Conservation (phyloP, 306 rosid species). For the Hippophae tibetana region DNA sequence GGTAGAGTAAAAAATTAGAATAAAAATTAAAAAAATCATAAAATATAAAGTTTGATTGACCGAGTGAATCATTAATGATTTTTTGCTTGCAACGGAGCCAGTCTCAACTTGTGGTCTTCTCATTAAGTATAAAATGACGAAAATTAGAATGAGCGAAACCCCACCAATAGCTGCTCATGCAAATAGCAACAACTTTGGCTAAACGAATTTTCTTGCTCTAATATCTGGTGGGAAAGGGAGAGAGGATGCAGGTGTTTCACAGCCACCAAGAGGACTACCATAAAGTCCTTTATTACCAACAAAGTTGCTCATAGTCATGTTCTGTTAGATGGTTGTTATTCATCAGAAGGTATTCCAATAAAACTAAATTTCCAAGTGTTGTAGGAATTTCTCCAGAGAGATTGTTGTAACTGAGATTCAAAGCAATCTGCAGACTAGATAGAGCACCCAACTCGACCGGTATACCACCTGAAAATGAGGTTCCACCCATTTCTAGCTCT, state of each 20-base stretch:
- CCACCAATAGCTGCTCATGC: constrained; percentile 68
- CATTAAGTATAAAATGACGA: constrained; percentile 46
- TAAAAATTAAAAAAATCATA: too few relatives aligned
- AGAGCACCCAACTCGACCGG: constrained; percentile 59
- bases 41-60: too few relatives aligned
- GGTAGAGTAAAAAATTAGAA: too few relatives aligned
- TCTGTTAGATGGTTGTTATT: constrained; percentile 56
- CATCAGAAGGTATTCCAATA: constrained; percentile 57
- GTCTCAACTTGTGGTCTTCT: constrained; percentile 36
- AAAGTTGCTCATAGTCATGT: constrained; percentile 46
- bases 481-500: constrained; percentile 70
- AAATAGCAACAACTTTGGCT: constrained; percentile 39
- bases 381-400: constrained; percentile 63
- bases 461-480: constrained; percentile 51
- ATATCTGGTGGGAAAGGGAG: constrained; percentile 21
- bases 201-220: constrained; percentile 13
- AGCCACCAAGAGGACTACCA: constrained; percentile 55
- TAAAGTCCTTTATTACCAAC: constrained; percentile 63
- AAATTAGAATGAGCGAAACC: constrained; percentile 59
- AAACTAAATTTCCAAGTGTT: constrained; percentile 44
- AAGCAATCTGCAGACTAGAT: constrained; percentile 66
- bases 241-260: constrained; percentile 33
- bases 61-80: too few relatives aligned
- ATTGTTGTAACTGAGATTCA: constrained; percentile 72
- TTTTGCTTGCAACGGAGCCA: constrained; percentile 27